Percentiles rank a stretch among this genome's conserved stretches.
phyloP scores from a whole-genome alignment of 192 early-diverging fungal species.

The Piromyces finnis region DNA sequence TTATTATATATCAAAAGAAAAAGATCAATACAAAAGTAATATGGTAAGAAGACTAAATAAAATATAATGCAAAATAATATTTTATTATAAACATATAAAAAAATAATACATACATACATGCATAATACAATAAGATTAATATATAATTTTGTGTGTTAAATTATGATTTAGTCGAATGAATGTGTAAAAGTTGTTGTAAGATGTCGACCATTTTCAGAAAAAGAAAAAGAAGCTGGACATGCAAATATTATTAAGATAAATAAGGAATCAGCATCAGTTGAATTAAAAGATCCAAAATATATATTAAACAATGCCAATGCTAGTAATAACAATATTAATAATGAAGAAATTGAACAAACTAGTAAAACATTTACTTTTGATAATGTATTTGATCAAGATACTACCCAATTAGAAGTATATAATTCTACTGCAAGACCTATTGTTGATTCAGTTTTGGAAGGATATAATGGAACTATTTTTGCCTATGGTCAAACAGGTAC shows the following conservation, averaged over 20 bases:
- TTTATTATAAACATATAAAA: too few relatives aligned
- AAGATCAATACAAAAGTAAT: too few relatives aligned
- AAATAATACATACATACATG: too few relatives aligned
- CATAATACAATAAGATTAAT: too few relatives aligned
- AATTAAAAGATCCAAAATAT: constrained; percentile 18
- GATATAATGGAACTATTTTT: constrained; percentile 57
- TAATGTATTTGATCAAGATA: constrained; percentile 15
- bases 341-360: constrained; percentile 11
- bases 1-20: too few relatives aligned
- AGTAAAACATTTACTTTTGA: constrained; percentile 13
- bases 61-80: too few relatives aligned
- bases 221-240: constrained; percentile 36
- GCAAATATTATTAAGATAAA: constrained; percentile 30
- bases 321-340: not conserved
- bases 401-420: constrained; percentile 9
- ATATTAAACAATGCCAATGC: not conserved
- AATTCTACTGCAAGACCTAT: constrained; percentile 43
- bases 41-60: too few relatives aligned
- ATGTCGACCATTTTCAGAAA: constrained; percentile 43
- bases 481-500: constrained; percentile 37
- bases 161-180: constrained; percentile 13
- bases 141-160: too few relatives aligned
- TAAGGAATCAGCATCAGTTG: constrained; percentile 17
- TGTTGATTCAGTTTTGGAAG: constrained; percentile 45
- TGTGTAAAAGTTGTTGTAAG: constrained; percentile 35